phyloP scores from a whole-genome alignment of 768 basidiomycete genomes.

The Termitomyces sp. region DNA sequence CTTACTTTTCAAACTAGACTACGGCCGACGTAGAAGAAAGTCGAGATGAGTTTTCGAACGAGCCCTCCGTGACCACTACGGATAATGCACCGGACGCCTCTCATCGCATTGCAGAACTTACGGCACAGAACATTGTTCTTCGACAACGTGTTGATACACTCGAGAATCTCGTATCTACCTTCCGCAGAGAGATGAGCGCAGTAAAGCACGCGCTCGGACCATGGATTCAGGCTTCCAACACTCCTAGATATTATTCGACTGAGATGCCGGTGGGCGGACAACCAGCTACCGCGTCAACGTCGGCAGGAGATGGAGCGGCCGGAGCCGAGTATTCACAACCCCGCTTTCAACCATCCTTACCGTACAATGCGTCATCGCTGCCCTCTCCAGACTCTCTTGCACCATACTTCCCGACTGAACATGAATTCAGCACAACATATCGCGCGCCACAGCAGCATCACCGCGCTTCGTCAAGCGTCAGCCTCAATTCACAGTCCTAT shows the following conservation, averaged over 20 bases:
- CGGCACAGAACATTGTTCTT: slow-evolving; percentile 65
- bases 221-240: slow-evolving; percentile 25
- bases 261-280: slow-evolving; percentile 26
- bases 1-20: neutral
- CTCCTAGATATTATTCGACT: slow-evolving; percentile 14
- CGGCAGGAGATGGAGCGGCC: slow-evolving; percentile 4
- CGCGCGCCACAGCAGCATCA: slow-evolving; percentile 1
- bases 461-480: slow-evolving; percentile 4
- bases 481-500: slow-evolving; percentile 2
- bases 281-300: slow-evolving; percentile 28
- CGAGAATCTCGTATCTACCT: slow-evolving; percentile 50
- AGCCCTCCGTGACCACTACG: neutral
- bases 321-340: slow-evolving; percentile 7
- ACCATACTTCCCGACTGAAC: slow-evolving; percentile 21
- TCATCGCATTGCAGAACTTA: slow-evolving; percentile 39
- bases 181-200: slow-evolving; percentile 56
- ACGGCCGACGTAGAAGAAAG: neutral
- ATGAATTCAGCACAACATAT: slow-evolving; percentile 11
- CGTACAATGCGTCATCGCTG: neutral
- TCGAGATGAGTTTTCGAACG: neutral
- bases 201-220: slow-evolving; percentile 62
- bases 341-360: slow-evolving; percentile 2
- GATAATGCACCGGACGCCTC: slow-evolving; percentile 40
- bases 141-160: slow-evolving; percentile 56
- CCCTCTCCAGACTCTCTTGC: slow-evolving; percentile 15